These are phyloP conservation scores for Podosphaera leucotricha DNA, from an alignment of 2,329 filamentous ascomycete species.

Conservation along the genomic window DNA sequence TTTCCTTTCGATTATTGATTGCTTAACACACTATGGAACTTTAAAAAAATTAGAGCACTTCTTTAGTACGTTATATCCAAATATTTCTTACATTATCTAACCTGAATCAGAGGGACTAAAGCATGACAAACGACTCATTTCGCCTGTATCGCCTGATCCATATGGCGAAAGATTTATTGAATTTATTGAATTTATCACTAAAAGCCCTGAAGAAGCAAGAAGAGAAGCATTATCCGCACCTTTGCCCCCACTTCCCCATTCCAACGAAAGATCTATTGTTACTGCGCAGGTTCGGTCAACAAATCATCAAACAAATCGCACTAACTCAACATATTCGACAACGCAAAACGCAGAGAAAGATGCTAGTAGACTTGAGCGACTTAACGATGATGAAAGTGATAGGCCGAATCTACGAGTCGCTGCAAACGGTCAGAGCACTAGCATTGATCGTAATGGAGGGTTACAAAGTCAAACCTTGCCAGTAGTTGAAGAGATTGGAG, in stretches of 20 bases:
- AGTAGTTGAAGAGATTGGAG: conserved; percentile 75
- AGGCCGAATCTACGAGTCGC: conserved; percentile 20
- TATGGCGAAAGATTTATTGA: conserved; percentile 88
- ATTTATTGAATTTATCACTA: conserved; percentile 78
- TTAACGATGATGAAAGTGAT: conserved; percentile 16
- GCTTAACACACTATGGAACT: conserved; percentile 83
- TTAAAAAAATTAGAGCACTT: conserved; percentile 92
- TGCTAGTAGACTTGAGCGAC: conserved; percentile 11
- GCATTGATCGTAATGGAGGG: conserved; percentile 28
- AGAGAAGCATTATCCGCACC: conserved; percentile 24
- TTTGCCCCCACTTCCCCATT: conserved; percentile 3
- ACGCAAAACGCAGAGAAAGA: conserved; percentile 13
- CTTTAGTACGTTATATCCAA: conserved; percentile 31
- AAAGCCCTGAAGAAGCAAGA: conserved; percentile 64
- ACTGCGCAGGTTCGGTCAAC: neutral
- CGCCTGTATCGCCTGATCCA: conserved; percentile 66
- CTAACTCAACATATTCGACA: conserved; percentile 7
- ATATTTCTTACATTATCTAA: conserved; percentile 6
- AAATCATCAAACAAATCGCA: conserved; percentile 1
- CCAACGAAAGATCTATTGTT: neutral
- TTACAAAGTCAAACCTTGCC: conserved; percentile 41
- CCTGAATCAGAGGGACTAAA: conserved; percentile 43
- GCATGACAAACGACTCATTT: conserved; percentile 66
- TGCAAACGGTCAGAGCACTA: conserved; percentile 30
- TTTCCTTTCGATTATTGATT: conserved; percentile 96